Conservation (phyloP, 192 early-diverging fungal genomes). For the Phycomyces nitens region DNA sequence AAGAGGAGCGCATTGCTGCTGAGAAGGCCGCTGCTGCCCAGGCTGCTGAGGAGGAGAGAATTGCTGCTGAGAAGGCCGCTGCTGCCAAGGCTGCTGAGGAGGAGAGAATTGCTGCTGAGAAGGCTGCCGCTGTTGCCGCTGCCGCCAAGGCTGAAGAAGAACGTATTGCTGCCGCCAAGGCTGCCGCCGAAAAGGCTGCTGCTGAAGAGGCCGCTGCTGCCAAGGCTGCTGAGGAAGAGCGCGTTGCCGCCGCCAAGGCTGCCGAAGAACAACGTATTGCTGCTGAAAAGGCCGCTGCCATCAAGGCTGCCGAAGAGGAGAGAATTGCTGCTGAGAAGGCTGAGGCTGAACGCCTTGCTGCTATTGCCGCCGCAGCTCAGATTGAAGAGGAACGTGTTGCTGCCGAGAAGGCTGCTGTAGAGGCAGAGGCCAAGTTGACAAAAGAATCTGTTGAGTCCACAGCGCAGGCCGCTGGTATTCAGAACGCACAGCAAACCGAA, state of each 20-base stretch:
- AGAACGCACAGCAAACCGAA: neutral
- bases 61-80: neutral
- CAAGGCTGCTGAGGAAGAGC: neutral
- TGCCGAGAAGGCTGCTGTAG: neutral
- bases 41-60: constrained; percentile 1
- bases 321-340: neutral
- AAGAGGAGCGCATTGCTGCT: neutral
- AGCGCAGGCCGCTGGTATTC: neutral
- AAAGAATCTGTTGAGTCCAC: neutral
- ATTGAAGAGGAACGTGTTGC: neutral
- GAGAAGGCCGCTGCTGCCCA: neutral
- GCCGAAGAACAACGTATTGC: neutral
- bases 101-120: too few species aligned
- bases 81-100: too few species aligned
- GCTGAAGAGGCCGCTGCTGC: neutral
- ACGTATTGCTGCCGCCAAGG: neutral
- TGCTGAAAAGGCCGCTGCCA: neutral
- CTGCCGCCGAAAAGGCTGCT: neutral
- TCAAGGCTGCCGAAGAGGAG: constrained; percentile 5
- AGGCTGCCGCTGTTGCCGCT: neutral
- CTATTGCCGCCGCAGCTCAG: neutral
- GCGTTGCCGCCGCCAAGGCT: neutral
- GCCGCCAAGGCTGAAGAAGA: neutral
- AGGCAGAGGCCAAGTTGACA: too few species aligned
- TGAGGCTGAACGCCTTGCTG: neutral